Evolutionary conservation across 1,284 basidiomycete species (phyloP).

Genomic region (Leccinum subfulvum): DNA sequence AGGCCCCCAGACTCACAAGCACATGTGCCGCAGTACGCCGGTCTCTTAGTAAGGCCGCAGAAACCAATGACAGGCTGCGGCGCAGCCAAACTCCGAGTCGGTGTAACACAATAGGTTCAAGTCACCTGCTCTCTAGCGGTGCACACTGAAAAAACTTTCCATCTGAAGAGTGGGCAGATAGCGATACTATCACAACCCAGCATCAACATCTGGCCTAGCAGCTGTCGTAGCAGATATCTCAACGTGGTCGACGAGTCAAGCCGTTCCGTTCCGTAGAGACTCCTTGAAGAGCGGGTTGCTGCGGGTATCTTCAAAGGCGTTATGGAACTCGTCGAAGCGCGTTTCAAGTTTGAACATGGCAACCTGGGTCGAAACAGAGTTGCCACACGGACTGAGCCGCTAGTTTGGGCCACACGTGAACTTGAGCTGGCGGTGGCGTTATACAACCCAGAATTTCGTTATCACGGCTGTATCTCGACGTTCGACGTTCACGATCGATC

Average conservation of each 20-base stretch:
- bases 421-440: not conserved
- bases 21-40: not conserved
- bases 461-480: no score
- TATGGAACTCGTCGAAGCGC: constrained; percentile 32
- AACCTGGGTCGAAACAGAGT: constrained; percentile 27
- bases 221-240: not conserved
- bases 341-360: constrained; percentile 27
- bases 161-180: no score
- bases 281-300: constrained; percentile 23
- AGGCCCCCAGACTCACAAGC: not conserved
- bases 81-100: not conserved
- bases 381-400: not conserved
- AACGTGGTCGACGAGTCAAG: not conserved
- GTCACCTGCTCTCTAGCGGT: not conserved
- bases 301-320: constrained; percentile 42
- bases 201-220: not conserved
- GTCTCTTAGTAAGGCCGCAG: not conserved
- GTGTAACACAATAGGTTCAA: not conserved
- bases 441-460: not conserved
- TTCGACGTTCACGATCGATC: no score
- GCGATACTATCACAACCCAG: not conserved
- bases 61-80: not conserved
- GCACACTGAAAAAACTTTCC: not conserved
- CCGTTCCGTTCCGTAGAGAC: constrained; percentile 17
- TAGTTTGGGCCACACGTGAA: no score